Evolutionary conservation across 129 eudicot genomes (phyloP).

Genomic region (Arctium minus): DNA sequence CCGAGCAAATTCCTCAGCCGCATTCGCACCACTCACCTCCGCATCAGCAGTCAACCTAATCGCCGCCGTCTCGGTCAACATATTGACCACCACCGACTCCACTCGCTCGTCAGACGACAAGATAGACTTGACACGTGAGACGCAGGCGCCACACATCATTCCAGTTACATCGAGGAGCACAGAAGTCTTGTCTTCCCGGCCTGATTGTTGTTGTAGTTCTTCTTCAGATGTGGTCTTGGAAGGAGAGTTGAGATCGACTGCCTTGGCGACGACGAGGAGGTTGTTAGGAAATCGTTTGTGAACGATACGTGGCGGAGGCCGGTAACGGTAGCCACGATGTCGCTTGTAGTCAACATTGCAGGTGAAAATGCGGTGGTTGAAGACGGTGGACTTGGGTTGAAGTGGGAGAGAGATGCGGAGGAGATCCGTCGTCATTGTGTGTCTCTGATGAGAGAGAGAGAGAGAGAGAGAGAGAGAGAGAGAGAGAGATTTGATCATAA

Average conservation of each 20-base stretch:
- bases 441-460: neutral
- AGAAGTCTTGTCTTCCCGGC: conserved; percentile 24
- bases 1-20: conserved; percentile 66
- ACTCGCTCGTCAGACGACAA: conserved; percentile 63
- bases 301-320: conserved; percentile 25
- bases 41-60: conserved; percentile 43
- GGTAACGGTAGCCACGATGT: conserved; percentile 21
- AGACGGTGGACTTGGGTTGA: conserved; percentile 30
- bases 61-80: conserved; percentile 92
- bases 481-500: conserved; percentile 5
- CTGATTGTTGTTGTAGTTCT: neutral
- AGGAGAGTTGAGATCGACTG: conserved; percentile 44
- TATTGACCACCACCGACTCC: conserved; percentile 81
- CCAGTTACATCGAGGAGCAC: conserved; percentile 78
- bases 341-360: conserved; percentile 28
- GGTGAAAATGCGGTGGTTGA: conserved; percentile 25
- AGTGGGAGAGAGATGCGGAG: conserved; percentile 59
- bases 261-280: conserved; percentile 44
- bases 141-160: conserved; percentile 97
- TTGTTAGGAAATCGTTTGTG: conserved; percentile 8
- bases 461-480: conserved; percentile 11
- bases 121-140: conserved; percentile 71
- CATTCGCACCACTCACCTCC: conserved; percentile 12
- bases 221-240: neutral
- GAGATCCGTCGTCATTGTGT: conserved; percentile 45